Percentiles rank a stretch among this genome's conserved stretches.
phyloP scores from a whole-genome alignment of 306 rosid species.

The Vicia sativa region DNA sequence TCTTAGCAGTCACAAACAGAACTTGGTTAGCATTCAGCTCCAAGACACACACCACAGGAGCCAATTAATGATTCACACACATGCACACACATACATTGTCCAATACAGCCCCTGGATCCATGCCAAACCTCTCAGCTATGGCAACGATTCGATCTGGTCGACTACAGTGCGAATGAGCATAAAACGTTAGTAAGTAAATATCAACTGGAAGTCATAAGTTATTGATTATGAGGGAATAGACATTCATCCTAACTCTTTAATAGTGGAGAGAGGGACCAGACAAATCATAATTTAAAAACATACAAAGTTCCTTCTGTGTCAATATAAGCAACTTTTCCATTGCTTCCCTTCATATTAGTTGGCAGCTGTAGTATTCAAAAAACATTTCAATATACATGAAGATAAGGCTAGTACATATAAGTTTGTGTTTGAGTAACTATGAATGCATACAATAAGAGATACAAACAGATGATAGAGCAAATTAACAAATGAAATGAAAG shows the following conservation, averaged over 20 bases:
- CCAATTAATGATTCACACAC: neutral
- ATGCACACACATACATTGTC: constrained; percentile 61
- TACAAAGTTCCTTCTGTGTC: constrained; percentile 99
- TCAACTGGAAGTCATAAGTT: constrained; percentile 24
- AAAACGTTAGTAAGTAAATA: constrained; percentile 30
- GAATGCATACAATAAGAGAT: constrained; percentile 18
- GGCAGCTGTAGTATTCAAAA: constrained; percentile 65
- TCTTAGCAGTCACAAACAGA: constrained; percentile 53
- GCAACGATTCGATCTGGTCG: constrained; percentile 91
- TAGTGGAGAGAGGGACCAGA: constrained; percentile 28
- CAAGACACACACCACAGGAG: constrained; percentile 29
- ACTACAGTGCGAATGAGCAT: constrained; percentile 52
- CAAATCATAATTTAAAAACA: constrained; percentile 49
- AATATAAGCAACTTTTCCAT: constrained; percentile 95
- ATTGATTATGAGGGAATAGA: neutral
- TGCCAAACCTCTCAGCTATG: constrained; percentile 94
- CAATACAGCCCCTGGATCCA: constrained; percentile 94
- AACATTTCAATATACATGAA: constrained; percentile 13
- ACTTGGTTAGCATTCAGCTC: constrained; percentile 42
- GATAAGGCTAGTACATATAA: too few relatives aligned
- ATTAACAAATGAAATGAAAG: neutral
- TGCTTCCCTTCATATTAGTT: constrained; percentile 84
- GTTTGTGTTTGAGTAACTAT: constrained; percentile 28
- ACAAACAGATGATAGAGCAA: neutral
- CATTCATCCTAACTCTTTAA: constrained; percentile 12